phyloP scores from a whole-genome alignment of 148 eudicot species.

The Fagopyrum tataricum region DNA sequence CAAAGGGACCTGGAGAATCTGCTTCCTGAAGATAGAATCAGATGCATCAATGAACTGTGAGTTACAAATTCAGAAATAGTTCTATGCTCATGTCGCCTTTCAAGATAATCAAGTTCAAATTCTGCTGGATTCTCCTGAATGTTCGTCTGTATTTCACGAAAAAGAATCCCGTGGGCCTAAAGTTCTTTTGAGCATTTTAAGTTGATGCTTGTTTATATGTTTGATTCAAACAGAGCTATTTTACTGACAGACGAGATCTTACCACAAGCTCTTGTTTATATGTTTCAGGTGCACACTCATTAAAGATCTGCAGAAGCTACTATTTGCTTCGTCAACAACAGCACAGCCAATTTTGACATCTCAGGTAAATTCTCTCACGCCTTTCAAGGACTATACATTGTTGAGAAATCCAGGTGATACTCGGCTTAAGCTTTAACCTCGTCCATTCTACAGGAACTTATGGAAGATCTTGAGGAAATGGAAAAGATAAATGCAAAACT shows the following conservation, averaged over 20 bases:
- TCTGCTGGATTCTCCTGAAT: background rate
- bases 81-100: background rate
- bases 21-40: conserved; percentile 81
- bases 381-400: conserved; percentile 6
- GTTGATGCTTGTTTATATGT: background rate
- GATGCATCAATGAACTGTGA: conserved; percentile 95
- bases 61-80: conserved; percentile 21
- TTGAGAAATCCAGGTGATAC: background rate
- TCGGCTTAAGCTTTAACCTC: background rate
- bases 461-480: conserved; percentile 89
- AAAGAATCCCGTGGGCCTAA: background rate
- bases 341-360: conserved; percentile 92
- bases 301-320: conserved; percentile 85
- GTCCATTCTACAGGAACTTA: conserved; percentile 30
- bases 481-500: conserved; percentile 77
- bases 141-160: background rate
- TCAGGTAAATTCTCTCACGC: conserved; percentile 42
- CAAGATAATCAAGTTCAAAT: background rate
- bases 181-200: background rate
- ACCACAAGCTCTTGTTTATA: conserved; percentile 5
- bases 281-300: conserved; percentile 72
- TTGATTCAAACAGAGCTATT: background rate
- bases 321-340: conserved; percentile 95
- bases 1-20: conserved; percentile 89
- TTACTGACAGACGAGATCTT: background rate